Base-by-base conservation (phyloP, 2,329 filamentous ascomycete genomes). In the Neonectria coccinea region DNA sequence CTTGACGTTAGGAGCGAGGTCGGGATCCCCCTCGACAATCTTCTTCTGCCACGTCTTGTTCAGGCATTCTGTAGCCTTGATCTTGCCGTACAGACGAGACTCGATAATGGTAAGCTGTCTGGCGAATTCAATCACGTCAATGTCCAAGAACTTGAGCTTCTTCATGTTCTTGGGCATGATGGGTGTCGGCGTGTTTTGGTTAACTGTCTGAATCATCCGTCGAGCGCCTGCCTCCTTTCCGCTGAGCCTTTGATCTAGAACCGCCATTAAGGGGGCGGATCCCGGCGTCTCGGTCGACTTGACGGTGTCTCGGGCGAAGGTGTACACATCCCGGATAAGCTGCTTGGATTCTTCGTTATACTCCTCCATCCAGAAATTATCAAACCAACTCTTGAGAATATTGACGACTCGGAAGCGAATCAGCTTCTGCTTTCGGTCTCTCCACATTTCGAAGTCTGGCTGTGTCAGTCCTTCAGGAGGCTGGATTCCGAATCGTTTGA, bases 21-120 rank as follows among this genome's bases (percentile, higher is more conserved):
- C 94, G 6, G 91, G 87, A 67, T 94, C 92, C 65, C 91, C 91
- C 36, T 94, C 91, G 9, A 83, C 87, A 63, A 97, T 85, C 83
- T 97, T 97, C 86, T 97, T 98, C 80, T 97, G 94, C 96, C 96
- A 99, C 5, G 94, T 97, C 85, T 99, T 99, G 81, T 97, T 97
- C 66, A 99, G 83, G 78, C 95, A 98, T 79, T 99, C 96, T 0
- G 93, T 96, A 0, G 95, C 92, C 79, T 95, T 95, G 79, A 99
- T 97, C 82, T 97, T 97, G 72, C 92, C 93, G 75, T 98, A 99
- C 1, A 98, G 85, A 66, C 91, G 91, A 2, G 94, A 97, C 79
- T 99, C 96, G 68, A 98, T 97, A 69, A 99, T 96, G 0, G 96
- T 99, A 67, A 99, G 85, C 79, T 99, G 96, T 52, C 96, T 90